Evolutionary conservation across 495 filamentous ascomycete genomes (phyloP), one percentile per base, ranked within the genome.

Genomic region (Bombardia bombarda): DNA sequence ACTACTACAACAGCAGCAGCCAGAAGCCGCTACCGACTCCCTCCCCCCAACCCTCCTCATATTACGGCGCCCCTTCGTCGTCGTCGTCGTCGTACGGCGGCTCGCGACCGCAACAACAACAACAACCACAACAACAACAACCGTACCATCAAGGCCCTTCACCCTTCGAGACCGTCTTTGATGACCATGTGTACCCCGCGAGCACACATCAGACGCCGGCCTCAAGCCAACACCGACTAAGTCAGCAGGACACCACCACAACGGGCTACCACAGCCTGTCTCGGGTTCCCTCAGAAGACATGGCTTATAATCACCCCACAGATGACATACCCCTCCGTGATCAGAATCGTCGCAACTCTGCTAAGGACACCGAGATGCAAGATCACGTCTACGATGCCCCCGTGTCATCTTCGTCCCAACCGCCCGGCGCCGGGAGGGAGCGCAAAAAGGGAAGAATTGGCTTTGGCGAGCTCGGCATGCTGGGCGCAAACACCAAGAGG

Each of bases 1-100:
- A 87, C 45, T 89, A 88, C 63, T 89, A 89, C 68, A 75, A n/a
- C n/a, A n/a, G n/a, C n/a, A n/a, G n/a, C n/a, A n/a, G 76, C 57
- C 56, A 66, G 38, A 68, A 67, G 44, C 67, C 75, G 50, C 60
- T 58, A 18, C 61, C 52, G 30, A 52, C 62, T 57, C 51, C 42
- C 46, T 24, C 37, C 50, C 57, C 57, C 32, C 53, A 32, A 14
- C 38, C 38, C 14, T 34, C 53, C 42, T 44, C 36, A 21, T 56
- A 55, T 34, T 45, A 57, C 47, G 41, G 55, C 44, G 55, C 55
- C 74, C 62, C 64, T 66, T 65, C 56, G 65, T 43, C 47, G 47
- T 49, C 41, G 38, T 55, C n/a, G n/a, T n/a, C n/a, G n/a, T n/a
- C n/a, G n/a, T n/a, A n/a, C n/a, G n/a, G n/a, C n/a, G n/a, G n/a